phyloP scores from a whole-genome alignment of 768 basidiomycete species.

The Boletus coccyginus region DNA sequence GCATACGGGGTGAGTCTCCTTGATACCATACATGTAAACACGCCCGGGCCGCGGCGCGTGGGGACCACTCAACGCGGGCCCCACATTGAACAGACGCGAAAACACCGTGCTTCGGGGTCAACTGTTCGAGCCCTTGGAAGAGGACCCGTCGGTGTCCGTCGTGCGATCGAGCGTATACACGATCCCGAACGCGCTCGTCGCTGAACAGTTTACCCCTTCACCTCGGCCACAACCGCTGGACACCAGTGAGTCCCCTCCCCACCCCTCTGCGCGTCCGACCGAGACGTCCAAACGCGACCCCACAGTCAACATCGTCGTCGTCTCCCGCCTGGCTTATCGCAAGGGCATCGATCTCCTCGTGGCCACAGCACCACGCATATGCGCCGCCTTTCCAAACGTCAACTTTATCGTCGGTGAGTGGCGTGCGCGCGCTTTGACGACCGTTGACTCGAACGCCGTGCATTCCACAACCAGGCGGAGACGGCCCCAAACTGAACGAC shows the following conservation, averaged over 20 bases:
- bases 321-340: conserved; percentile 89
- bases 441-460: background rate
- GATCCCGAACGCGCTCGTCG: conserved; percentile 89
- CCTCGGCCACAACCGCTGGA: conserved; percentile 43
- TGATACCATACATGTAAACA: background rate
- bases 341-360: conserved; percentile 97
- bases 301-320: conserved; percentile 87
- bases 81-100: no score
- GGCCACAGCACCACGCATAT: conserved; percentile 88
- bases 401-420: conserved; percentile 77
- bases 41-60: no score
- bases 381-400: conserved; percentile 80
- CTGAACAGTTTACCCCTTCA: conserved; percentile 79
- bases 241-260: conserved; percentile 43
- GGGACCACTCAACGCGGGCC: no score
- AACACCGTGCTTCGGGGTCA: conserved; percentile 90
- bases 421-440: background rate
- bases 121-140: conserved; percentile 53
- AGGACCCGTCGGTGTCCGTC: conserved; percentile 41
- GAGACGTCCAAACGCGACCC: no score
- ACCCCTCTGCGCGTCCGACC: background rate
- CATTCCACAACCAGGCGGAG: conserved; percentile 62
- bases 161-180: conserved; percentile 74
- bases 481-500: conserved; percentile 94
- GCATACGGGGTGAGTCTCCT: conserved; percentile 76